phyloP scores from a whole-genome alignment of 257 asterid species.

The Haberlea rhodopensis region DNA sequence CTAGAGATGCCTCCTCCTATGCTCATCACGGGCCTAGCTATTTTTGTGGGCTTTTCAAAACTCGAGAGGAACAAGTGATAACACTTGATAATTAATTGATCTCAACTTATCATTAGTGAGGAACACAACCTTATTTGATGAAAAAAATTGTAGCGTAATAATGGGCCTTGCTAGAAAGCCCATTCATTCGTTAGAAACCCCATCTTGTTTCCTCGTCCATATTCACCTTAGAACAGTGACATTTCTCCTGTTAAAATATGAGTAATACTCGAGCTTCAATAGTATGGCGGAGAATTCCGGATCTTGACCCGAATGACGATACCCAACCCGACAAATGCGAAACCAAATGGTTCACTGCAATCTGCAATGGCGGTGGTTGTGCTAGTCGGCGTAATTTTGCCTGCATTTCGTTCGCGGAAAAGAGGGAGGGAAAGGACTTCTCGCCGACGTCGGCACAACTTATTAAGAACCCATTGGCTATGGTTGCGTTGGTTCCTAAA shows the following conservation, averaged over 20 bases:
- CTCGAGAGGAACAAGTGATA: no score
- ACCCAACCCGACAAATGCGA: conserved; percentile 24
- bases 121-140: no score
- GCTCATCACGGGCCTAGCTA: no score
- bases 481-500: conserved; percentile 44
- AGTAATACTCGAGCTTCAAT: conserved; percentile 25
- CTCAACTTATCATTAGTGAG: no score
- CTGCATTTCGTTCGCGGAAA: conserved; percentile 37
- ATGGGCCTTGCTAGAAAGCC: background rate
- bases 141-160: no score
- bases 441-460: conserved; percentile 40
- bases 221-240: no score
- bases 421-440: conserved; percentile 30
- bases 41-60: no score
- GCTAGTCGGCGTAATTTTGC: conserved; percentile 33
- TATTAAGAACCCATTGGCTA: conserved; percentile 40
- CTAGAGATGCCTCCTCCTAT: no score
- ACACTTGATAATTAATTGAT: no score
- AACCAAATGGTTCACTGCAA: background rate
- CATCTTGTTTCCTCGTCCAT: no score
- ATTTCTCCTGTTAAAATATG: conserved; percentile 21
- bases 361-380: conserved; percentile 2
- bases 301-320: conserved; percentile 22
- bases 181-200: no score
- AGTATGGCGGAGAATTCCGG: conserved; percentile 34